These are phyloP conservation scores for Monosporascus ibericus DNA, from an alignment of 2,329 filamentous ascomycete species.

Conservation along the genomic window DNA sequence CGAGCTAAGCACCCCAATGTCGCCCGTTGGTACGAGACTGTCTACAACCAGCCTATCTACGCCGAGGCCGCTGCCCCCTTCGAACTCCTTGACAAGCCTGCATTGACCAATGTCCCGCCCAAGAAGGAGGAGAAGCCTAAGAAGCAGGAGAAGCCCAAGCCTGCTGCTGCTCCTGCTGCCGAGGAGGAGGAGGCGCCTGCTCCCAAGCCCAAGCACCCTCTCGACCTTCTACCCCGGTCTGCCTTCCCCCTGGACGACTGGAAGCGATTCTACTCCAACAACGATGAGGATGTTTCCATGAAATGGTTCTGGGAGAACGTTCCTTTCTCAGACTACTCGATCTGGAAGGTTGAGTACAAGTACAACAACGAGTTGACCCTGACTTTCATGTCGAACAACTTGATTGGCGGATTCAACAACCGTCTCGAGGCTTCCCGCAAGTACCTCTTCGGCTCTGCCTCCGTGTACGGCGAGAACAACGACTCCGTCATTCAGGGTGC, in stretches of 20 bases:
- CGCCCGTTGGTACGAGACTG: constrained; percentile 90
- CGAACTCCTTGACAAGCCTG: constrained; percentile 76
- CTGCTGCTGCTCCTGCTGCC: constrained; percentile 41
- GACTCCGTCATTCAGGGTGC: constrained; percentile 88
- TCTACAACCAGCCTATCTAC: constrained; percentile 90
- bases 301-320: constrained; percentile 98
- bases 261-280: constrained; percentile 99
- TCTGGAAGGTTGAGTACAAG: constrained; percentile 96
- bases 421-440: constrained; percentile 97
- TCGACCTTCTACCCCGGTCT: constrained; percentile 75
- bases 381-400: constrained; percentile 98
- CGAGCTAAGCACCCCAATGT: constrained; percentile 76
- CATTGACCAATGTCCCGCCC: constrained; percentile 62
- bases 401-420: constrained; percentile 95
- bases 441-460: constrained; percentile 88
- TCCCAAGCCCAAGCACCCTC: constrained; percentile 94
- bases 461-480: constrained; percentile 85
- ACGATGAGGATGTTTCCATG: constrained; percentile 76
- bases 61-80: constrained; percentile 70
- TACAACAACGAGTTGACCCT: constrained; percentile 97
- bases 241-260: constrained; percentile 87
- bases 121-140: constrained; percentile 73
- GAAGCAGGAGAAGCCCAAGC: constrained; percentile 41
- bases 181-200: constrained; percentile 51
- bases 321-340: constrained; percentile 90